Base-by-base conservation (phyloP, 208 protist species). In the Crithidia brevicula region DNA sequence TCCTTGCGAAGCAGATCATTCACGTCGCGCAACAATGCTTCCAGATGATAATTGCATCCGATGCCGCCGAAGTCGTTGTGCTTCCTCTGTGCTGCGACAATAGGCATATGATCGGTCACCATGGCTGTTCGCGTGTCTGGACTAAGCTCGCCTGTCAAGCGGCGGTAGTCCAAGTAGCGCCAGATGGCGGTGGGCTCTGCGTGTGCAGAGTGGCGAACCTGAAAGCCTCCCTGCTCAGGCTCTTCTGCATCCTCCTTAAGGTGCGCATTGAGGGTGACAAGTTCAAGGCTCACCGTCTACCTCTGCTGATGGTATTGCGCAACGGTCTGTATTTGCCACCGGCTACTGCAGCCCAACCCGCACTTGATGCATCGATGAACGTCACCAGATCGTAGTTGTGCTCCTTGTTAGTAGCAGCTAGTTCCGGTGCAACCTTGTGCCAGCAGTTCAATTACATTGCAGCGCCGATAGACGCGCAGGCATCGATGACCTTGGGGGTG, bases 91-190 rank as follows among this genome's bases (percentile, higher is more conserved):
- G 47, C 47, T 16, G 47, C 47, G 15, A 52, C 47, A 6, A 52
- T 52, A 3, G 47, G 47, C 47, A 52, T 52, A 28, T 52, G 47
- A 23, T 52, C 47, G 47, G 47, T 52, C 47, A 52, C 47, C 13
- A 52, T 52, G 13, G 47, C 47, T 23, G 30, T 23, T 9, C 47
- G 13, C 47, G 23, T 28, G 13, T 23, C 47, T 30, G 47, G 47
- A 5, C 4, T 3, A 16, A 52, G 47, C 23, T 52, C 22, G 18
- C 47, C 47, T 28, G 10, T 52, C 22, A 9, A 7, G 7, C 23
- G 47, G 9, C 47, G 47, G 22, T 30, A 52, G 18, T 52, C 47
- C 47, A 52, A 15, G 47, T 52, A 52, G 5, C 47, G 47, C 47
- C 47, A 28, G 15, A 52, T 52, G 47, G 47, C 47, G 23, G 47